Conservation (phyloP, 140 eudicot genomes). For the Erigeron philadelphicus region DNA sequence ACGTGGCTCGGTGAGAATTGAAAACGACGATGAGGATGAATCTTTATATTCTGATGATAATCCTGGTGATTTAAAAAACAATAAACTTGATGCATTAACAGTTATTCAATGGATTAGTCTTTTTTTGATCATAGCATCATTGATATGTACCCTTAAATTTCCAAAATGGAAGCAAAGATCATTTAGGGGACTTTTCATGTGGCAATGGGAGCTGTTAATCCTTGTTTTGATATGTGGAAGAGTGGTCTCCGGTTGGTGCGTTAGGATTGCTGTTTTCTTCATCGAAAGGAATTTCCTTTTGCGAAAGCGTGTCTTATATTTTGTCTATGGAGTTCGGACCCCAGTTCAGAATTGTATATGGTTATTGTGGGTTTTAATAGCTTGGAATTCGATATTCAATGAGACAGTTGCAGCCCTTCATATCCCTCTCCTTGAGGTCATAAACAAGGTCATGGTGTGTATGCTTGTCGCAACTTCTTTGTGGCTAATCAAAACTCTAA, state of each 20-base stretch:
- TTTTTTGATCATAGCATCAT: conserved; percentile 27
- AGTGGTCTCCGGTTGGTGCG: conserved; percentile 50
- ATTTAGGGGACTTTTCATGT: conserved; percentile 35
- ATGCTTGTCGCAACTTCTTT: conserved; percentile 39
- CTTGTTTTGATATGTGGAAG: conserved; percentile 54
- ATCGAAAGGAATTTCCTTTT: conserved; percentile 47
- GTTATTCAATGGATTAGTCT: conserved; percentile 45
- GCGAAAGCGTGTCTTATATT: conserved; percentile 43
- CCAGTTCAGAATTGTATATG: conserved; percentile 50
- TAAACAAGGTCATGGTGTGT: conserved; percentile 44
- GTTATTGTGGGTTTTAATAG: conserved; percentile 47
- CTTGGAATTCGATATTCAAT: conserved; percentile 49
- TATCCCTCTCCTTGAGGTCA: conserved; percentile 33
- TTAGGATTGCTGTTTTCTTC: conserved; percentile 40
- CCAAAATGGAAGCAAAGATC: conserved; percentile 24
- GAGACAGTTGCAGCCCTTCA: conserved; percentile 31
- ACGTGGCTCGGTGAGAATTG: conserved; percentile 18
- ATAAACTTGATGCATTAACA: conserved; percentile 35
- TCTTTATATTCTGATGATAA: conserved; percentile 39
- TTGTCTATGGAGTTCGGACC: conserved; percentile 48
- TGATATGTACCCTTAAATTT: conserved; percentile 32
- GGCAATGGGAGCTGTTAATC: conserved; percentile 64
- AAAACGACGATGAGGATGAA: conserved; percentile 39
- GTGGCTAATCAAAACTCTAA: conserved; percentile 49
- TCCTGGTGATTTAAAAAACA: conserved; percentile 39